These are phyloP conservation scores for Cutaneotrichosporon mucoides DNA, from an alignment of 1,284 basidiomycete species.

Conservation along the genomic window DNA sequence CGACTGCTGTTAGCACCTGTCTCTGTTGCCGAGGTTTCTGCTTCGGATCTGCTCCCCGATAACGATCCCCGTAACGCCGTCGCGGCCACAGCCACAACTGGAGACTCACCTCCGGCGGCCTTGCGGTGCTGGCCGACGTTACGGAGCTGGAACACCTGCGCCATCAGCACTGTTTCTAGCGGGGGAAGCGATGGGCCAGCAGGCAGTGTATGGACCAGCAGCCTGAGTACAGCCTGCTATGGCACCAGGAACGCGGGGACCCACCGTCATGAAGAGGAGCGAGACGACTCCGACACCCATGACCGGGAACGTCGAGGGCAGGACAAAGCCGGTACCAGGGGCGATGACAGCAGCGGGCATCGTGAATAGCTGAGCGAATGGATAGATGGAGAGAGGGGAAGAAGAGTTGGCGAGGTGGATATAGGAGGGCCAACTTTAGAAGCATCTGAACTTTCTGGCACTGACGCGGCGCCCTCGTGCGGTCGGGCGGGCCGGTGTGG, in stretches of 20 bases:
- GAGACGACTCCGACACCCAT: constrained; percentile 34
- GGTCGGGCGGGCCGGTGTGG: too few species aligned
- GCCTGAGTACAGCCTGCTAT: too few species aligned
- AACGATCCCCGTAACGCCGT: too few species aligned
- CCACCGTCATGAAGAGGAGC: constrained; percentile 29
- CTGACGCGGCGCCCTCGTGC: too few species aligned
- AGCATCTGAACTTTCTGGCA: too few species aligned
- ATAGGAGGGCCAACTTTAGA: too few species aligned
- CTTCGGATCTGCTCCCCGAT: too few species aligned
- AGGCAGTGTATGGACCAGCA: too few species aligned
- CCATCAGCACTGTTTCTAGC: background rate
- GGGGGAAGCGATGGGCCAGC: too few species aligned
- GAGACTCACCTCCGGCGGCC: constrained; percentile 16
- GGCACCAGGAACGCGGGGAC: constrained; percentile 6
- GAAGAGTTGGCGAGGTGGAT: too few species aligned
- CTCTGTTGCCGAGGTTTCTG: background rate
- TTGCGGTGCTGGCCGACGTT: constrained; percentile 30
- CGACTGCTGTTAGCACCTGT: constrained; percentile 14
- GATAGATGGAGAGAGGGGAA: too few species aligned
- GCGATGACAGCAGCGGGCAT: background rate
- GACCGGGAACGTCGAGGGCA: constrained; percentile 37
- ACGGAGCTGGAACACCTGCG: constrained; percentile 31
- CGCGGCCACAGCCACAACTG: too few species aligned
- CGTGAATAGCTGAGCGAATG: background rate
- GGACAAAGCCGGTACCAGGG: background rate